Base-by-base conservation (phyloP, 345 rosid species). In the Atalantia buxifolia region DNA sequence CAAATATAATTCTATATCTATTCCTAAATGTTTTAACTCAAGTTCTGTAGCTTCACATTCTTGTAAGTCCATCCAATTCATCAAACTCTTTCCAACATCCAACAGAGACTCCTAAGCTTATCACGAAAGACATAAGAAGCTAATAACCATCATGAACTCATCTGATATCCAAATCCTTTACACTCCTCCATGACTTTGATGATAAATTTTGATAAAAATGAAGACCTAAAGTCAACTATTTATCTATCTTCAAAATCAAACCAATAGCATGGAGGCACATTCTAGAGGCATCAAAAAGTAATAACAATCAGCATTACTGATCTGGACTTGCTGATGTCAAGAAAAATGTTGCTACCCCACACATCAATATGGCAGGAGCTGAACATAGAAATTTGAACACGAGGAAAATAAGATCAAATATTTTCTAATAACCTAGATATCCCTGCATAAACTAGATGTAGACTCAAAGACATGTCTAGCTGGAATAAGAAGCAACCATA, bases 201-300 rank as follows among this genome's bases (percentile, higher is more conserved):
- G 53, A 3, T 5, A 33, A 42, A 33, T 63, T 71, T 73, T 16
- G 35, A 60, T 36, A 53, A 76, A 33, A 50, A 35, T 25, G 38
- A 60, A 56, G 53, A 25, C 33, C 55, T 48, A 22, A 19, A 19
- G 30, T 64, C 21, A 22, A 33, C n/a, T 22, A 65, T 33, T 13
- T 48, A 31, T 64, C 60, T 22, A 65, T 65, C 48, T 8, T 65
- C 31, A 5, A 45, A 63, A 63, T 21, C 28, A 75, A 19, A 40
- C n/a, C 38, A 65, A 62, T 28, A 72, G 5, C 22, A 45, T 28
- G 33, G 48, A 24, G 61, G 45, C 59, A 30, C 12, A 35, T 45
- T 48, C 77, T 60, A 64, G 61, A 75, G 64, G 70, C 59, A 28
- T 64, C 48, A 64, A 62, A 45, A 75, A 18, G 60, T 36, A 45